Evolutionary conservation across 2,329 filamentous ascomycete species (phyloP).

Genomic region (Cladosporium oxysporum): DNA sequence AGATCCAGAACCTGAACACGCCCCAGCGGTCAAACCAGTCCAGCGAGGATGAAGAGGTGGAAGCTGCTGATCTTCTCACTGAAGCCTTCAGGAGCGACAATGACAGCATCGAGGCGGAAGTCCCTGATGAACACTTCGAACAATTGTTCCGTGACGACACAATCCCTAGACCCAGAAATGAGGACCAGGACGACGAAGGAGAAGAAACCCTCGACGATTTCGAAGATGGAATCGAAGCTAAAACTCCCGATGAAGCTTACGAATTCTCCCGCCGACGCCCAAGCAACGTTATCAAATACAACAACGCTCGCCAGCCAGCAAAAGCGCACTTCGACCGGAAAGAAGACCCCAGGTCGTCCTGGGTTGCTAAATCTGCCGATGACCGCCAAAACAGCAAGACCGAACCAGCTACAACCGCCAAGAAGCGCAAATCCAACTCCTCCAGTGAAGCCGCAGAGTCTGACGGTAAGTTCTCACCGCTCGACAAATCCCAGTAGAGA

Average conservation of each 20-base stretch:
- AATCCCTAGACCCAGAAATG: not conserved
- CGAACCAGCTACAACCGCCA: not conserved
- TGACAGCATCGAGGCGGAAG: not conserved
- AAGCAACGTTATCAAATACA: not conserved
- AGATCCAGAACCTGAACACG: not conserved
- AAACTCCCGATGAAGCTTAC: not conserved
- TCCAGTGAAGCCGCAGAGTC: not conserved
- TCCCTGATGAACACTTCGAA: not conserved
- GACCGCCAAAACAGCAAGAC: not conserved
- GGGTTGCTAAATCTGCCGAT: not conserved
- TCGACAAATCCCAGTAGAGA: not conserved
- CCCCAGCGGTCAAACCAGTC: not conserved
- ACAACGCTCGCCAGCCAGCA: too few species aligned
- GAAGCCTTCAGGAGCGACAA: not conserved
- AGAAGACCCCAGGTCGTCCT: rapidly evolving
- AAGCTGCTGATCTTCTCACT: not conserved
- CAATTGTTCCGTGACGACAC: not conserved
- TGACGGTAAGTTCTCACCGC: not conserved
- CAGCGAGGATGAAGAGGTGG: not conserved
- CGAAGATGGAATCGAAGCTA: not conserved
- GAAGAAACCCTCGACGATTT: not conserved
- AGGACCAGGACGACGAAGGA: not conserved
- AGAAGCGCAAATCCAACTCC: not conserved
- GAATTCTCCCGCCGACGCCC: too few species aligned
- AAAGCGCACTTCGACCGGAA: not conserved